Conservation (phyloP, 208 protist species). For the Leishmania amazonensis region DNA sequence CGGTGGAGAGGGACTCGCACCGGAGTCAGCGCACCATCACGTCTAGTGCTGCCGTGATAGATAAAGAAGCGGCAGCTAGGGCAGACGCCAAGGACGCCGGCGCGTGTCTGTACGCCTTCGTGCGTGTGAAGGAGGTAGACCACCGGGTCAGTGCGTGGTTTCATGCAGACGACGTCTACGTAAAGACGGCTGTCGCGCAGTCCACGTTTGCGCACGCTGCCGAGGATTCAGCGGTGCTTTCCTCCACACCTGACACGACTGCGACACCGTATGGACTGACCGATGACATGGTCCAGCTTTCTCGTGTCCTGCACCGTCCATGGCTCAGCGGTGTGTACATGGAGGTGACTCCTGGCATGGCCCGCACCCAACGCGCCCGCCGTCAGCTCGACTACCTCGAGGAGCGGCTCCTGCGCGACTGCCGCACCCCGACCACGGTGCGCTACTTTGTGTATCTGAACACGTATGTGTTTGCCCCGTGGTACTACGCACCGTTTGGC, state of each 20-base stretch:
- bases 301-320: conserved; percentile 16
- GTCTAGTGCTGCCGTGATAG: not conserved
- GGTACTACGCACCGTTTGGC: conserved; percentile 88
- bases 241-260: not conserved
- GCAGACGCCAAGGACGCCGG: not conserved
- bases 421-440: conserved; percentile 74
- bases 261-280: conserved; percentile 5
- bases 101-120: conserved; percentile 61
- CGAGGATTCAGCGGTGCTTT: not conserved
- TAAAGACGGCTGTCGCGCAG: conserved; percentile 35
- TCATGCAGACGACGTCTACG: conserved; percentile 49
- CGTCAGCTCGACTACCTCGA: conserved; percentile 82
- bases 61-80: not conserved
- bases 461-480: conserved; percentile 73
- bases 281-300: conserved; percentile 17
- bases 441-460: conserved; percentile 81
- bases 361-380: conserved; percentile 53
- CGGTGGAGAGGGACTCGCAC: not conserved
- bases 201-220: not conserved
- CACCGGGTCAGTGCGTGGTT: conserved; percentile 85
- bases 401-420: conserved; percentile 84
- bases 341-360: conserved; percentile 80
- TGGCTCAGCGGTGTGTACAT: conserved; percentile 65
- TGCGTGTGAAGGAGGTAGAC: conserved; percentile 76
- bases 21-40: not conserved